A percentile compares a stretch with the other conserved stretches of the same genome.
Conservation (phyloP, 2,329 filamentous ascomycete species). For the Aureobasidium sp. region DNA sequence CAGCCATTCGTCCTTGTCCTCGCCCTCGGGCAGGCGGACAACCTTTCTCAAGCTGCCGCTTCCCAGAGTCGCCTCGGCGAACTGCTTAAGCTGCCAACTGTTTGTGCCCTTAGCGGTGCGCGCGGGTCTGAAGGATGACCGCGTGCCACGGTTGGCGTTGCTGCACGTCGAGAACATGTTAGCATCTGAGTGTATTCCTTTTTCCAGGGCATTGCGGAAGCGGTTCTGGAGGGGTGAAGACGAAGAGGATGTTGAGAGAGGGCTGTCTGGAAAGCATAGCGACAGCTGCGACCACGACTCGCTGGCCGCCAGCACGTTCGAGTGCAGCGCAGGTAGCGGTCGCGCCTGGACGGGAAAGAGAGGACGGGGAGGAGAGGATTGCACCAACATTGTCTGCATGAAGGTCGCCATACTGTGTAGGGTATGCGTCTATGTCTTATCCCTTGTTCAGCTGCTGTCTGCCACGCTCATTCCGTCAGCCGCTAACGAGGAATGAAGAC, state of each 20-base stretch:
- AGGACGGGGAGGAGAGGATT: slow-evolving; percentile 29
- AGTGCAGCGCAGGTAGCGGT: slow-evolving; percentile 36
- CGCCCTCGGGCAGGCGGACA: slow-evolving; percentile 91
- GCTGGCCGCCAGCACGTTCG: slow-evolving; percentile 34
- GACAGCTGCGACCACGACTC: slow-evolving; percentile 31
- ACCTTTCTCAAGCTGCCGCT: slow-evolving; percentile 93
- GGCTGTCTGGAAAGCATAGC: slow-evolving; percentile 20
- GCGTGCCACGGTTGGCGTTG: slow-evolving; percentile 54
- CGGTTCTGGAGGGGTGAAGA: slow-evolving; percentile 28
- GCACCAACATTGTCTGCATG: slow-evolving; percentile 71
- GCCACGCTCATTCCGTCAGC: slow-evolving; percentile 1
- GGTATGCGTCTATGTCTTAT: not conserved
- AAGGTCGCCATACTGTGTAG: slow-evolving; percentile 58
- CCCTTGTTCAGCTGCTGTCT: slow-evolving; percentile 5
- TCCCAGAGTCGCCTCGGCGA: slow-evolving; percentile 92
- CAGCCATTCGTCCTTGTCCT: slow-evolving; percentile 96
- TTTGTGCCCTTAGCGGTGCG: slow-evolving; percentile 76
- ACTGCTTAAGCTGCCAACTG: slow-evolving; percentile 91
- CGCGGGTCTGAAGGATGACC: slow-evolving; percentile 85
- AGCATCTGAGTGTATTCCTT: slow-evolving; percentile 19
- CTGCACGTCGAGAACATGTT: slow-evolving; percentile 34
- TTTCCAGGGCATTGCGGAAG: slow-evolving; percentile 16
- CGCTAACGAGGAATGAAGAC: slow-evolving; percentile 11
- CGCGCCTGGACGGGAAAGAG: slow-evolving; percentile 26
- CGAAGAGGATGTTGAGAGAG: slow-evolving; percentile 20